Percentiles rank a stretch among this genome's conserved stretches.
Conservation (phyloP, 371 early-diverging fungal genomes). For the Conidiobolus incongruus region DNA sequence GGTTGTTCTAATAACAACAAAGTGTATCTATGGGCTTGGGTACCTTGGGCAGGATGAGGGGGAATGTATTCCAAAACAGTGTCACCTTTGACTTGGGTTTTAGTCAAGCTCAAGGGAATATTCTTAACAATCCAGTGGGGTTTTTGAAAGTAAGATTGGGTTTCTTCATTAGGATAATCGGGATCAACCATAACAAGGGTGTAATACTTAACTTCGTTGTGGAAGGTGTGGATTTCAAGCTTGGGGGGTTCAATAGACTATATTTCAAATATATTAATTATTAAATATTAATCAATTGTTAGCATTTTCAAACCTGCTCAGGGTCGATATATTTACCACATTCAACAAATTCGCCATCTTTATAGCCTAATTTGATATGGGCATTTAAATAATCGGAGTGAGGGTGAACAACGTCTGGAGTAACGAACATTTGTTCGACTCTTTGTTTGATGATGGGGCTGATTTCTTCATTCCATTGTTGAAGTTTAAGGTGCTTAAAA, state of each 20-base stretch:
- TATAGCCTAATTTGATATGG: conserved; percentile 20
- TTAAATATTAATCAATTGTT: too few relatives aligned
- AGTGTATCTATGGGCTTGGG: conserved; percentile 56
- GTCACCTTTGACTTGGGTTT: too few relatives aligned
- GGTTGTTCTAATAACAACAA: conserved; percentile 43
- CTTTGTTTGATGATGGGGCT: conserved; percentile 13
- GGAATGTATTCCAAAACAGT: conserved; percentile 39
- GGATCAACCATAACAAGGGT: conserved; percentile 54
- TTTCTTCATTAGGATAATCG: conserved; percentile 31
- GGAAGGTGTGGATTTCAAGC: conserved; percentile 33
- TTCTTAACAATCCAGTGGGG: conserved; percentile 38
- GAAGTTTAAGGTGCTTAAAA: background rate
- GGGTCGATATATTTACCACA: conserved; percentile 8
- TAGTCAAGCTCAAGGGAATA: background rate
- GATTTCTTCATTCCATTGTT: background rate
- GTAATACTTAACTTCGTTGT: conserved; percentile 36
- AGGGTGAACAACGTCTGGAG: conserved; percentile 45
- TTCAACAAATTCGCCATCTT: conserved; percentile 17
- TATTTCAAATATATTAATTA: too few relatives aligned
- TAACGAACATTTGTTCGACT: conserved; percentile 51
- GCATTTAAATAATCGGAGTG: conserved; percentile 19
- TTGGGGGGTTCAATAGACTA: conserved; percentile 27
- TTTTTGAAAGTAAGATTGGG: conserved; percentile 31
- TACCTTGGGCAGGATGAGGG: conserved; percentile 64
- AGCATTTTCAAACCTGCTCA: too few relatives aligned